Base-by-base conservation (phyloP, 2,329 filamentous ascomycete species). In the Aplosporella prunicola region DNA sequence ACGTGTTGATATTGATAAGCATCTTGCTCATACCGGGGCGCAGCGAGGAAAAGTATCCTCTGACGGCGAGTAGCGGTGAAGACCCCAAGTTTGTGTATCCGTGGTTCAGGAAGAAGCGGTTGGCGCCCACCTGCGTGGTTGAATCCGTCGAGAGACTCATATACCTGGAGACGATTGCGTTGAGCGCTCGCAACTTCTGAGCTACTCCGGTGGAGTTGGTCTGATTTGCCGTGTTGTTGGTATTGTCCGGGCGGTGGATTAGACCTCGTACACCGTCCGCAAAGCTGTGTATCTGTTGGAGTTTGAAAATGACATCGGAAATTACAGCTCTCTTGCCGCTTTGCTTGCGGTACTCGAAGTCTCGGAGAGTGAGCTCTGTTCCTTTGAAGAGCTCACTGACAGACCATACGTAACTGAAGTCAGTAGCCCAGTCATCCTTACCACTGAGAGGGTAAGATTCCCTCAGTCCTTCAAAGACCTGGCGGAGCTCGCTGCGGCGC, bases 61-160 rank as follows among this genome's bases (percentile, higher is more conserved):
- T 31, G 10, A 42, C 30, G 4, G 39, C 35, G 20, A 33, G 31
- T 8, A 47, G 39, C 4, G 39, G 14, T 13, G 35, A 25, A 5
- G n/a, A 7, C 9, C 29, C 10, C 14, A 43, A 20, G 10, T 41
- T 33, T 10, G 32, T 9, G 20, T 35, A 39, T 5, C 43, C 44
- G 9, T 31, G 34, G 16, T 45, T 46, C 16, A 47, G 33, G 29
- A 47, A 52, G 43, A 46, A 48, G 16, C 47, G 48, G 39, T 48
- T 51, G 4, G 43, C 43, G 16, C 20, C 35, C 6, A 38, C 6
- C 18, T 38, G 35, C 9, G 35, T 25, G 7, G 28, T 25, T 5
- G 22, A 30, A n/a, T 9, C n/a, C 1, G 27, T 38, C 7, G 35
- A 32, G n/a, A 22, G 16, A 10, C 14, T 14, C 35, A 30, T 32